Conservation (phyloP, 2,329 filamentous ascomycete genomes). For the Cordyceps cateniannulata region DNA sequence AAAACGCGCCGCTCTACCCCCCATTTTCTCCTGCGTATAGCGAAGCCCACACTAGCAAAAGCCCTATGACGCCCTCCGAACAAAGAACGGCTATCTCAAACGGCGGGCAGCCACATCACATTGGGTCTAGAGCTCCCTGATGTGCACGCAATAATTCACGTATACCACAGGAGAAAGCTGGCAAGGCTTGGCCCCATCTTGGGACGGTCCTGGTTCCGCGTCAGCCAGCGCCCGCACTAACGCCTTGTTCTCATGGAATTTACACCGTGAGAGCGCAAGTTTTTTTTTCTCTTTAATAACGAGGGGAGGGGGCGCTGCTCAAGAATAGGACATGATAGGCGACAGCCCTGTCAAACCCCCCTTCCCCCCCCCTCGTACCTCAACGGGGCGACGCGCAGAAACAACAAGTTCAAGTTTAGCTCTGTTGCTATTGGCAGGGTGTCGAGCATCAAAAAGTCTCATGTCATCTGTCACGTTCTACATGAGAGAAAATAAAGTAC, state of each 20-base stretch:
- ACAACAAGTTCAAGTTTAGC: too few relatives aligned
- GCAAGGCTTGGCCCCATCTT: not conserved
- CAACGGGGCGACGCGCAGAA: too few relatives aligned
- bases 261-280: not conserved
- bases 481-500: not conserved
- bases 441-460: not conserved
- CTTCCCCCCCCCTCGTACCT: too few relatives aligned
- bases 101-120: not conserved
- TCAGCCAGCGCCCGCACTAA: conserved; percentile 6
- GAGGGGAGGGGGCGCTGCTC: not conserved
- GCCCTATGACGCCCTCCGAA: too few relatives aligned
- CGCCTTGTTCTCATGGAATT: not conserved
- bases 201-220: conserved; percentile 5
- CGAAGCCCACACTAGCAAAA: too few relatives aligned
- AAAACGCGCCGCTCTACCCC: too few relatives aligned
- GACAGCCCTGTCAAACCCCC: not conserved
- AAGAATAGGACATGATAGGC: not conserved
- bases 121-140: not conserved
- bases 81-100: too few relatives aligned
- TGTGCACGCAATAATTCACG: not conserved
- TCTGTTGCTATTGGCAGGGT: not conserved
- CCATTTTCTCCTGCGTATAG: too few relatives aligned
- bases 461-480: not conserved
- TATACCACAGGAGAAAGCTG: not conserved
- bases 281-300: too few relatives aligned